Evolutionary conservation across 805 yeast species (phyloP), one percentile per base, ranked within the genome.

Genomic region (Lipomyces sp.): DNA sequence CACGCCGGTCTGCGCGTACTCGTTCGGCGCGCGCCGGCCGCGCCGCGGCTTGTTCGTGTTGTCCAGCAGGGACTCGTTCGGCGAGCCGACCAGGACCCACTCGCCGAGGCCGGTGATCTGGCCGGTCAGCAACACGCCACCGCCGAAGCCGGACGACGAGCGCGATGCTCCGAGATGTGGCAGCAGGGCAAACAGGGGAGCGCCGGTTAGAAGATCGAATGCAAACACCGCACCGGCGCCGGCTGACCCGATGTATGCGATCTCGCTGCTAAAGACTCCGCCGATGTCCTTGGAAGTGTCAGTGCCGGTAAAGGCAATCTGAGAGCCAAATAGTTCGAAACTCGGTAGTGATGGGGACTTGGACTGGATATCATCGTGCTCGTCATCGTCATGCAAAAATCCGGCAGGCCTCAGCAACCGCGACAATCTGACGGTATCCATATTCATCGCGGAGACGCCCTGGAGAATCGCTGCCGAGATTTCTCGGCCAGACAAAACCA

Each of bases 1-100:
- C 2, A 69, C 64, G 2, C 84, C 84, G 43, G 43, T 37, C 28
- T 54, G 58, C 14, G 41, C 46, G 23, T 24, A 43, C 24, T 49
- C 75, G 66, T 34, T 70, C 65, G 8, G 62, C 43, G 51, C 73
- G 67, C 0, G 43, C 29, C 0, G 52, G 39, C 39, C 58, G 32
- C 41, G 57, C 47, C n/a, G 32, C 63, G 11, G 61, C 48, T 0
- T 36, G 16, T 47, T 35, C 24, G 33, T 73, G 51, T 34, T 63
- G 66, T 40, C 50, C 6, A 39, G 19, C 31, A 53, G 24, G 2
- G 57, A 37, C 36, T 54, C 58, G 29, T 50, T 47, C 1, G 58
- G 57, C 14, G 45, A 24, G 4, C 58, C 58, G 14, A 54, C 49
- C 5, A 54, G 40, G 1, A 54, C 28, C 58, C 58, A 54, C n/a